Conservation (phyloP, 176 grass and related monocot species). For the Oryza officinalis region DNA sequence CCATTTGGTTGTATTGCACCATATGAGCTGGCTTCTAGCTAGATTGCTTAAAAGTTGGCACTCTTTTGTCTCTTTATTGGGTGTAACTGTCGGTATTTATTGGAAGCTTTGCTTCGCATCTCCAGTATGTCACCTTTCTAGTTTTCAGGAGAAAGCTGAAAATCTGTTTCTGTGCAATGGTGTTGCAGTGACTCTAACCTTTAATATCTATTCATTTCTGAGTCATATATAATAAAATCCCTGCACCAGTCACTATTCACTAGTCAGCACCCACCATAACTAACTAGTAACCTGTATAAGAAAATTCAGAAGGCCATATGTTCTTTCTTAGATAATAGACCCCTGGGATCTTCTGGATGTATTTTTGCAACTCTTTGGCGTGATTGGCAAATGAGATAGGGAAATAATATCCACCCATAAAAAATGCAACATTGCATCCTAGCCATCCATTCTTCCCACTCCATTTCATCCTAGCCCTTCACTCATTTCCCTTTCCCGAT, state of each 20-base stretch:
- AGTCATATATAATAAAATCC: not conserved
- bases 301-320: conserved; percentile 14
- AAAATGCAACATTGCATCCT: too few relatives aligned
- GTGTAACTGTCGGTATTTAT: conserved; percentile 5
- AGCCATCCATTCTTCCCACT: too few relatives aligned
- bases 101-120: not conserved
- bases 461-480: too few relatives aligned
- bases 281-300: conserved; percentile 6
- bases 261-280: not conserved
- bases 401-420: too few relatives aligned
- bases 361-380: conserved; percentile 5
- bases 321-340: conserved; percentile 3
- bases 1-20: not conserved
- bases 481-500: too few relatives aligned
- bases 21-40: conserved; percentile 17
- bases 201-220: conserved; percentile 3
- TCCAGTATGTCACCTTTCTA: not conserved
- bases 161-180: not conserved
- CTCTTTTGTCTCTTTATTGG: not conserved
- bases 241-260: conserved; percentile 10
- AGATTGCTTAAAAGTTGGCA: not conserved
- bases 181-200: not conserved
- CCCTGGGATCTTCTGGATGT: not conserved
- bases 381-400: too few relatives aligned
- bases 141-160: not conserved